These are phyloP conservation scores for Aspergillus phoenicis DNA, from an alignment of 2,329 filamentous ascomycete species.

Conservation along the genomic window DNA sequence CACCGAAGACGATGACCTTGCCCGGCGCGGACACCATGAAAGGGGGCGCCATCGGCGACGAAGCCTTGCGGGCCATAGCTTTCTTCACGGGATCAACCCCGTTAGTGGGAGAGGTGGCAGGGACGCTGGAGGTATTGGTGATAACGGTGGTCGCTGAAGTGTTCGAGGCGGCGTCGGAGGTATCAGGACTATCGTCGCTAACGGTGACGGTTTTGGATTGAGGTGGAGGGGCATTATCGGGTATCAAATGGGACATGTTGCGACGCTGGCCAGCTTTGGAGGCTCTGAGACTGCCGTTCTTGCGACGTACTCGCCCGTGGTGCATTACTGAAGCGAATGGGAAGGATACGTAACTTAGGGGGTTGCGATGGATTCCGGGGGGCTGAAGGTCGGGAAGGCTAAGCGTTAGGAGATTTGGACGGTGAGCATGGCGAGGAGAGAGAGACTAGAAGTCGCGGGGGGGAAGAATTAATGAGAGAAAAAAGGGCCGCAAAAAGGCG, in stretches of 20 bases:
- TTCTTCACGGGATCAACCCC: slow-evolving; percentile 13
- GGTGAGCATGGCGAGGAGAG: background rate
- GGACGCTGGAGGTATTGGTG: slow-evolving; percentile 17
- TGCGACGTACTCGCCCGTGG: slow-evolving; percentile 29
- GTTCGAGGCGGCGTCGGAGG: slow-evolving; percentile 33
- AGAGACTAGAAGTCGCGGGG: background rate
- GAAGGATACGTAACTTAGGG: slow-evolving; percentile 20
- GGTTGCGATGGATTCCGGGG: background rate
- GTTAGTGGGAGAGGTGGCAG: slow-evolving; percentile 15
- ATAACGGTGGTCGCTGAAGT: slow-evolving; percentile 32
- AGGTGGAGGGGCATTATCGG: slow-evolving; percentile 23
- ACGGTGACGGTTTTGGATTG: slow-evolving; percentile 21
- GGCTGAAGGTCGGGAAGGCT: background rate
- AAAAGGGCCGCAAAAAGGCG: background rate
- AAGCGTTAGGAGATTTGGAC: slow-evolving; percentile 1
- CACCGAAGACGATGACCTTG: slow-evolving; percentile 97
- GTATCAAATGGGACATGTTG: slow-evolving; percentile 33
- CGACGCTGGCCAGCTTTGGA: slow-evolving; percentile 28
- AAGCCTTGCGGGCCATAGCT: slow-evolving; percentile 42
- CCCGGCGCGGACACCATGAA: slow-evolving; percentile 99
- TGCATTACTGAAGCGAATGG: slow-evolving; percentile 20
- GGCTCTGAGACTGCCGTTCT: slow-evolving; percentile 34
- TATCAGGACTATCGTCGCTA: slow-evolving; percentile 30
- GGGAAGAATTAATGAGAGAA: background rate
- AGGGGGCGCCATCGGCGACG: slow-evolving; percentile 71